Conservation (phyloP, 345 rosid species). For the Murraya koenigii region DNA sequence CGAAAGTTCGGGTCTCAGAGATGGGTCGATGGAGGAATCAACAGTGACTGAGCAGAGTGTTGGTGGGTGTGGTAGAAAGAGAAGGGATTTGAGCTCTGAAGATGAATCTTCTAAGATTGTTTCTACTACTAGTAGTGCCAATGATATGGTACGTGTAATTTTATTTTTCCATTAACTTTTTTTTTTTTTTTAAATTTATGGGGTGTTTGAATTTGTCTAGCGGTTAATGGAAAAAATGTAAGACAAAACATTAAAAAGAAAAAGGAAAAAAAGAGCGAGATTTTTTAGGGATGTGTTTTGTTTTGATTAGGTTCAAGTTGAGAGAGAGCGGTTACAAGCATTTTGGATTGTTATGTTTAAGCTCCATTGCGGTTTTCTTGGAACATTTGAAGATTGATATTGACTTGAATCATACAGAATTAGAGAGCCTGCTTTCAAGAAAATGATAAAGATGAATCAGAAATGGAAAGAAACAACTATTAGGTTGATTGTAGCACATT, state of each 20-base stretch:
- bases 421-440: not conserved
- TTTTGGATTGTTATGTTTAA: not conserved
- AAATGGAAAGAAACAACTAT: not conserved
- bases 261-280: no score
- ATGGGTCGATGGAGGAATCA: conserved; percentile 69
- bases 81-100: conserved; percentile 67
- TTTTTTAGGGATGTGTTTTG: not conserved
- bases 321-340: not conserved
- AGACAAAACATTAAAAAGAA: no score
- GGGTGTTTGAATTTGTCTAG: not conserved
- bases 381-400: not conserved
- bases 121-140: conserved; percentile 72
- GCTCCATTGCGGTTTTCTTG: not conserved
- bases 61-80: conserved; percentile 54
- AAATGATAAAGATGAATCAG: not conserved
- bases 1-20: conserved; percentile 47
- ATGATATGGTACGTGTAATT: conserved; percentile 60
- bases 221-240: not conserved
- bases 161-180: conserved; percentile 3
- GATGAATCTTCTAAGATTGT: conserved; percentile 73
- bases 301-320: not conserved
- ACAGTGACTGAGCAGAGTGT: conserved; percentile 77
- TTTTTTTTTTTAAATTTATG: not conserved
- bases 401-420: not conserved
- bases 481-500: not conserved